A percentile compares a stretch with the other conserved stretches of the same genome.
Conservation (phyloP, 2,329 filamentous ascomycete species). For the Diplodia seriata region DNA sequence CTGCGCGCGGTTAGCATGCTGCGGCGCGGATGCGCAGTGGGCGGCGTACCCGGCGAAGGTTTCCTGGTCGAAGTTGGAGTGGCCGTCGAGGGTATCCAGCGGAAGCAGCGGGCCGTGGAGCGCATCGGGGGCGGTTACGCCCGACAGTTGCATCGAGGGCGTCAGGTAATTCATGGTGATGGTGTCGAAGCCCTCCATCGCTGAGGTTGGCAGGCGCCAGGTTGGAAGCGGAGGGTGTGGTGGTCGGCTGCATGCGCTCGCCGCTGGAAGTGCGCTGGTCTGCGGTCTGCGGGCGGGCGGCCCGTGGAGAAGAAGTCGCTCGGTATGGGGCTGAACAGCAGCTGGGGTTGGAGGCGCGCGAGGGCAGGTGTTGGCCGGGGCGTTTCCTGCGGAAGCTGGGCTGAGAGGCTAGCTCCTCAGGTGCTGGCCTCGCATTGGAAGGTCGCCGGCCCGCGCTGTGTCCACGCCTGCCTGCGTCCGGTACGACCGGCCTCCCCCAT, state of each 20-base stretch:
- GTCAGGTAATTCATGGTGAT: slow-evolving; percentile 68
- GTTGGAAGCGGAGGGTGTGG: slow-evolving; percentile 33
- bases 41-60: slow-evolving; percentile 64
- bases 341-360: slow-evolving; percentile 22
- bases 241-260: slow-evolving; percentile 32
- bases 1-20: slow-evolving; percentile 47
- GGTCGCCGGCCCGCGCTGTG: slow-evolving; percentile 4
- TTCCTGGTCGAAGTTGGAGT: slow-evolving; percentile 66
- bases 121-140: slow-evolving; percentile 53
- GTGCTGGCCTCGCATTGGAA: slow-evolving; percentile 1
- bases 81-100: slow-evolving; percentile 64
- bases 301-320: slow-evolving; percentile 27
- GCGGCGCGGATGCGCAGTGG: slow-evolving; percentile 34
- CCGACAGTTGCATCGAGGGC: slow-evolving; percentile 62
- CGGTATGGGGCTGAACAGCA: slow-evolving; percentile 30
- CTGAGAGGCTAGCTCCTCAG: slow-evolving; percentile 17
- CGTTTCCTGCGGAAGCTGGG: neutral
- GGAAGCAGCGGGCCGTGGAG: slow-evolving; percentile 53
- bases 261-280: slow-evolving; percentile 43
- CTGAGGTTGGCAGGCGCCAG: slow-evolving; percentile 40
- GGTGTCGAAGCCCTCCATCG: slow-evolving; percentile 65
- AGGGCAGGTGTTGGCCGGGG: slow-evolving; percentile 28
- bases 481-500: slow-evolving; percentile 19
- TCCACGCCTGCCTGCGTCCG: neutral
- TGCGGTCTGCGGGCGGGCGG: slow-evolving; percentile 33